These are phyloP conservation scores for Aphanomyces astaci DNA, from an alignment of 352 stramenopile genomes.

Conservation along the genomic window DNA sequence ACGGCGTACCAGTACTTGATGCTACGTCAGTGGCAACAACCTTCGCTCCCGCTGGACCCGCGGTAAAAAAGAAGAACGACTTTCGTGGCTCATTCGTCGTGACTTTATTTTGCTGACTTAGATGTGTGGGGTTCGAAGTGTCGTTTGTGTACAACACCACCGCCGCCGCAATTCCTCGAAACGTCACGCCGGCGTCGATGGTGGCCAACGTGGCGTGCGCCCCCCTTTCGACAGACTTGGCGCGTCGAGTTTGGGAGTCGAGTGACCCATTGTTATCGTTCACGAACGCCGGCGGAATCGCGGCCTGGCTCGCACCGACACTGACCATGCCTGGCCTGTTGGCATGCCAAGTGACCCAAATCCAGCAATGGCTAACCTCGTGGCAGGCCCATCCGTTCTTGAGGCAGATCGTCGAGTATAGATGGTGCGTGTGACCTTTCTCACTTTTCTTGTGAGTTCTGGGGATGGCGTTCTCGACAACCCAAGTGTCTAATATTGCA, in stretches of 20 bases:
- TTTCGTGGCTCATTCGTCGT: not conserved
- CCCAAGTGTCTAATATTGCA: not conserved
- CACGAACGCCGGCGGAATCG: not conserved
- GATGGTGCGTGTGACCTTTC: too few species aligned
- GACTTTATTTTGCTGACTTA: too few species aligned
- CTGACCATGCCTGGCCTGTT: not conserved
- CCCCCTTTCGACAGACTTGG: not conserved
- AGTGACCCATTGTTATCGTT: not conserved
- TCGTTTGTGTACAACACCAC: slow-evolving; percentile 3
- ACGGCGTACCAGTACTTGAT: slow-evolving; percentile 13
- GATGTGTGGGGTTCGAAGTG: slow-evolving; percentile 8
- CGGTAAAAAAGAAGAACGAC: too few species aligned
- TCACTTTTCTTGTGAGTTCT: too few species aligned
- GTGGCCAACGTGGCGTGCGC: not conserved
- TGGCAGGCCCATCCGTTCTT: slow-evolving; percentile 16
- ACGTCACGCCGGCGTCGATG: not conserved
- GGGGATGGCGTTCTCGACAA: not conserved
- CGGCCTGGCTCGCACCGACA: not conserved
- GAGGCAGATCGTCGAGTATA: slow-evolving; percentile 8
- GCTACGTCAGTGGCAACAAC: not conserved
- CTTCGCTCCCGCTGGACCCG: not conserved
- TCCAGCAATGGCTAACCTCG: slow-evolving; percentile 8
- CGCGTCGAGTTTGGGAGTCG: not conserved
- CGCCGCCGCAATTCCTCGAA: not conserved
- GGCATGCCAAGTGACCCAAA: slow-evolving; percentile 10